phyloP scores from a whole-genome alignment of 306 rosid genomes.

The Bauhinia variegata region DNA sequence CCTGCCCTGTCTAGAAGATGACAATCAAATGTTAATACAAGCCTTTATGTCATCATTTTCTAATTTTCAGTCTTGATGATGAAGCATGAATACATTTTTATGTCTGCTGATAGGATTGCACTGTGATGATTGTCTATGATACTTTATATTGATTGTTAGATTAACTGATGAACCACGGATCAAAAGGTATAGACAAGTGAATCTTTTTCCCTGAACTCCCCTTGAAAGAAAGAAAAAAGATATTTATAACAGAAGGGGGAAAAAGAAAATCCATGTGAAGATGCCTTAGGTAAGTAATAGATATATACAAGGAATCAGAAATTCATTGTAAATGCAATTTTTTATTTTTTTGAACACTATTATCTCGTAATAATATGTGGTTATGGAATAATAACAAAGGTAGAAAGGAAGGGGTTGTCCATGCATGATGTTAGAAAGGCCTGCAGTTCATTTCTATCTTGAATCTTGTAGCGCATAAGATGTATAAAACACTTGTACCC shows the following conservation, averaged over 20 bases:
- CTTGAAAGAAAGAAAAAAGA: background rate
- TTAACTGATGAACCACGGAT: constrained; percentile 20
- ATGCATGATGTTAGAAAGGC: constrained; percentile 12
- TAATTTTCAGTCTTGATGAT: constrained; percentile 5
- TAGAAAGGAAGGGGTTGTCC: background rate
- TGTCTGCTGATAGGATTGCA: too few relatives aligned
- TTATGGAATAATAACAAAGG: background rate
- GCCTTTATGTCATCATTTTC: constrained; percentile 4
- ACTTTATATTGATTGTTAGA: constrained; percentile 6
- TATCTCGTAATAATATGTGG: constrained; percentile 17
- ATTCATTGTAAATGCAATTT: constrained; percentile 1
- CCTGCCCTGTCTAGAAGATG: constrained; percentile 1
- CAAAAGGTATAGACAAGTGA: constrained; percentile 14
- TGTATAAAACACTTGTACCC: constrained; percentile 14
- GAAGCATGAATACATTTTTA: too few relatives aligned
- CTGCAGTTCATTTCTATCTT: background rate
- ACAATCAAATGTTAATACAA: constrained; percentile 8
- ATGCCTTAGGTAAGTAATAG: constrained; percentile 16
- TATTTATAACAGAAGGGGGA: constrained; percentile 3
- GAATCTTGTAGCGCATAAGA: constrained; percentile 6
- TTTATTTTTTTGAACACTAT: constrained; percentile 9
- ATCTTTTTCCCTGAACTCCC: background rate
- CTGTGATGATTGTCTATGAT: too few relatives aligned
- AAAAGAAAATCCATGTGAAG: background rate
- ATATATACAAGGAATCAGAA: constrained; percentile 13